Conservation (phyloP, 768 basidiomycete species). For the Hemileccinum impolitum region DNA sequence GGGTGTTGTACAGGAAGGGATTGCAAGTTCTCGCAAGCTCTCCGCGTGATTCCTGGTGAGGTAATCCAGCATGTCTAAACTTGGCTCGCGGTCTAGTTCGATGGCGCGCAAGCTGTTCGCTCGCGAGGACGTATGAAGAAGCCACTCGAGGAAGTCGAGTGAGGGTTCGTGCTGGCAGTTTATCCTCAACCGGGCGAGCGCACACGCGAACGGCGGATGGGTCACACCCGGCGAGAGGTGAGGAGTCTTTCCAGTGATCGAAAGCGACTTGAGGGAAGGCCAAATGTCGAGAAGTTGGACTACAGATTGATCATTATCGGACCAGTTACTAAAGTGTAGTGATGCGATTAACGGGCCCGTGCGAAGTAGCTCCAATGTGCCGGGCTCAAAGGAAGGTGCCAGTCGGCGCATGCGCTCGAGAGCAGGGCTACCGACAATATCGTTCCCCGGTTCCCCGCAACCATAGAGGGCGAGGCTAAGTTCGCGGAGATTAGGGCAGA, state of each 20-base stretch:
- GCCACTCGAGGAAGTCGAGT: conserved; percentile 64
- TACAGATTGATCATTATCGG: conserved; percentile 54
- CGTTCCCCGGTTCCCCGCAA: conserved; percentile 46
- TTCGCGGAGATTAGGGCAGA: conserved; percentile 57
- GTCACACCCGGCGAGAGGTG: conserved; percentile 40
- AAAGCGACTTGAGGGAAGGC: conserved; percentile 53
- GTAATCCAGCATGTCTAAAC: conserved; percentile 50
- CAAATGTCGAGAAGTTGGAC: conserved; percentile 63
- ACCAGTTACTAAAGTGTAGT: conserved; percentile 70
- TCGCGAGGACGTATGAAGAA: conserved; percentile 54
- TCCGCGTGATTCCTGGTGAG: conserved; percentile 48
- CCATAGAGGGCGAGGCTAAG: conserved; percentile 61
- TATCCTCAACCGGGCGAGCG: conserved; percentile 53
- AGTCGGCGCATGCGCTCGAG: conserved; percentile 45
- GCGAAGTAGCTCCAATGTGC: conserved; percentile 49
- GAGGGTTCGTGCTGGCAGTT: conserved; percentile 65
- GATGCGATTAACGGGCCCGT: conserved; percentile 50
- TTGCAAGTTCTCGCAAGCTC: conserved; percentile 50
- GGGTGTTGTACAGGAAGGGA: conserved; percentile 51
- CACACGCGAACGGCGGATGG: conserved; percentile 40
- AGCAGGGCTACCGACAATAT: conserved; percentile 47
- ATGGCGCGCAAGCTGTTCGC: conserved; percentile 46
- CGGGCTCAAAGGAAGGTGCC: conserved; percentile 53
- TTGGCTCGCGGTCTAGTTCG: conserved; percentile 61
- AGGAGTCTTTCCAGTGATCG: conserved; percentile 57